A percentile compares a stretch with the other conserved stretches of the same genome.
Evolutionary conservation across 257 asterid genomes (phyloP).

Genomic region (Primulina huaijiensis): DNA sequence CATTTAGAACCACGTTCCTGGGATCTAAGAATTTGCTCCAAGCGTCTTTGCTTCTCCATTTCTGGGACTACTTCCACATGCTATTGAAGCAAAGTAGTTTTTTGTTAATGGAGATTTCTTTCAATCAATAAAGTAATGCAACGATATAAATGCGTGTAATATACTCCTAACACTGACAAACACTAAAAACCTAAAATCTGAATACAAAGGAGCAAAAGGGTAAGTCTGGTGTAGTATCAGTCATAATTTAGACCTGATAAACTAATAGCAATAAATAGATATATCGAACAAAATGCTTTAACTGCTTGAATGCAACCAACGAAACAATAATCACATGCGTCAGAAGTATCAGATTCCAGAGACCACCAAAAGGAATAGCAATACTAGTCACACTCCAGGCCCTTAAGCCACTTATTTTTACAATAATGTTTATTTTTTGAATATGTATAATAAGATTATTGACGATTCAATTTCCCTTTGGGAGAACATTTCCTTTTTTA

Average conservation of each 20-base stretch:
- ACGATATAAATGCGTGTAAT: not conserved
- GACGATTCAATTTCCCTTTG: conserved; percentile 14
- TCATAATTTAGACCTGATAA: not conserved
- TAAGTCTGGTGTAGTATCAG: not conserved
- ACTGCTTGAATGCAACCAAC: not conserved
- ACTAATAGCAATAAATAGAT: not conserved
- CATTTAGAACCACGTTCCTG: conserved; percentile 83
- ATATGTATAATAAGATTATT: not conserved
- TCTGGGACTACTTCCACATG: conserved; percentile 86
- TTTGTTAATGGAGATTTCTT: conserved; percentile 14
- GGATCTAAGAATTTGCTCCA: conserved; percentile 91
- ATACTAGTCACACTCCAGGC: not conserved
- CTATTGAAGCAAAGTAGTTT: conserved; percentile 37
- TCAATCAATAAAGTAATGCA: not conserved
- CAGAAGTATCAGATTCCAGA: not conserved
- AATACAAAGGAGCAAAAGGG: not conserved
- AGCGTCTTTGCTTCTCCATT: conserved; percentile 88
- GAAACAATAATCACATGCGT: not conserved
- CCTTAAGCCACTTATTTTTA: not conserved
- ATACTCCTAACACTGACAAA: not conserved
- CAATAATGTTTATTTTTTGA: not conserved
- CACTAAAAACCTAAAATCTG: conserved; percentile 3
- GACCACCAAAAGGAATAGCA: not conserved
- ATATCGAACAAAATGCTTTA: not conserved
- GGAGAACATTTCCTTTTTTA: not conserved